Percentiles rank a stretch among this genome's conserved stretches.
phyloP scores from a whole-genome alignment of 306 rosid genomes.

The Amphicarpaea edgeworthii region DNA sequence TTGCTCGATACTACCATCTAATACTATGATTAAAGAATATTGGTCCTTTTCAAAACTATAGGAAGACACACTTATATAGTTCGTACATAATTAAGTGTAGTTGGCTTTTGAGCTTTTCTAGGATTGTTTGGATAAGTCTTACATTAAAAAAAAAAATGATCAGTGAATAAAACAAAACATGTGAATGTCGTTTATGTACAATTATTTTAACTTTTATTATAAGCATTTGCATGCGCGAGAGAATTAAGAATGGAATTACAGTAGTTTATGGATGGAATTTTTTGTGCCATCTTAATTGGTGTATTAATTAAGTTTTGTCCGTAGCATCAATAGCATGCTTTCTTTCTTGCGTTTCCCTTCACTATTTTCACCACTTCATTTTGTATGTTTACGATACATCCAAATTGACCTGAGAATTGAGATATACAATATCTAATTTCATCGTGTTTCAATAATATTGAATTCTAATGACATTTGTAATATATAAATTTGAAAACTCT shows the following conservation, averaged over 20 bases:
- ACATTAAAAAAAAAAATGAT: not conserved
- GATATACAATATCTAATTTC: too few species aligned
- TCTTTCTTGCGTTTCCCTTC: conserved; percentile 5
- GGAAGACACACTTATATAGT: conserved; percentile 22
- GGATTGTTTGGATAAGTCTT: not conserved
- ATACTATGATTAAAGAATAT: not conserved
- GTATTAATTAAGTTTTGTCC: not conserved
- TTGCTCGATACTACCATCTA: not conserved
- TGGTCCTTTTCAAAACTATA: conserved; percentile 27
- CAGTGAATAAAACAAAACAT: not conserved
- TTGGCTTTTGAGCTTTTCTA: conserved; percentile 16
- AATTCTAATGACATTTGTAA: too few species aligned
- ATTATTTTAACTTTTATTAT: conserved; percentile 14
- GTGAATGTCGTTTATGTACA: not conserved
- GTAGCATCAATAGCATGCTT: not conserved
- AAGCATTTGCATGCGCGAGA: not conserved
- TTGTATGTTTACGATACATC: not conserved
- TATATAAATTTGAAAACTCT: too few species aligned
- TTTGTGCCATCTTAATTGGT: conserved; percentile 17
- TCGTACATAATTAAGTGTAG: conserved; percentile 12
- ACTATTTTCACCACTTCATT: not conserved
- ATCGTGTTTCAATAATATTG: too few species aligned
- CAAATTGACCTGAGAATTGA: too few species aligned
- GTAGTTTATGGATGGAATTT: not conserved
- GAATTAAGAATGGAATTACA: not conserved